Conservation (phyloP, 164 flowering plant species). For the Tetracentron sinense region DNA sequence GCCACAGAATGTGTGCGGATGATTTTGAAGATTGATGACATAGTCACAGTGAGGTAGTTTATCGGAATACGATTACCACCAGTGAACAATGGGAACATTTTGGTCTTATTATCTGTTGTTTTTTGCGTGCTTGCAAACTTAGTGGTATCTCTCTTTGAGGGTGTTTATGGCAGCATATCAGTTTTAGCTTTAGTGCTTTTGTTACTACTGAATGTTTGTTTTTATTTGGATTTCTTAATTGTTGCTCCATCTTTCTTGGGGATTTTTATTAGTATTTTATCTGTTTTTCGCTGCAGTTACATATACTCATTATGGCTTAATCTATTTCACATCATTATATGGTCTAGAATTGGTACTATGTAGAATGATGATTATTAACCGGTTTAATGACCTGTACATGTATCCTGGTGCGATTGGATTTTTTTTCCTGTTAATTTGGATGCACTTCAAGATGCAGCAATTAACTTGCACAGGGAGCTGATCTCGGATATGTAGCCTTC, state of each 20-base stretch:
- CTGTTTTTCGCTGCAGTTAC: not conserved
- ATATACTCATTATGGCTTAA: not conserved
- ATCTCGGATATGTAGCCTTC: not conserved
- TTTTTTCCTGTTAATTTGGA: not conserved
- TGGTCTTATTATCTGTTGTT: not conserved
- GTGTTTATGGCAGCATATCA: conserved; percentile 5
- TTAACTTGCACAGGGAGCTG: not conserved
- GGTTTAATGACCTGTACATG: not conserved
- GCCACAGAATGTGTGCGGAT: conserved; percentile 96
- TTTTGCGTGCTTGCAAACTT: not conserved
- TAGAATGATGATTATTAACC: not conserved
- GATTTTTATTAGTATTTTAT: not conserved
- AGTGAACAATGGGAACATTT: not conserved
- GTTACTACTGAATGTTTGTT: not conserved
- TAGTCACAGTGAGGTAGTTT: conserved; percentile 81
- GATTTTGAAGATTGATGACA: conserved; percentile 99
- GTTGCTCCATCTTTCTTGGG: too few relatives aligned
- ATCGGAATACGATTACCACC: not conserved
- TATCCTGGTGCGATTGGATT: not conserved
- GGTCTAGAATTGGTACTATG: not conserved
- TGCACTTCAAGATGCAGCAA: not conserved
- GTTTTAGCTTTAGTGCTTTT: not conserved
- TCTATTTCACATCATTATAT: not conserved
- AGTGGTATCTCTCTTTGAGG: not conserved
- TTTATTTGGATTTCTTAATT: not conserved